Base-by-base conservation (phyloP, 345 rosid genomes). In the Eucalyptus dawsonii region DNA sequence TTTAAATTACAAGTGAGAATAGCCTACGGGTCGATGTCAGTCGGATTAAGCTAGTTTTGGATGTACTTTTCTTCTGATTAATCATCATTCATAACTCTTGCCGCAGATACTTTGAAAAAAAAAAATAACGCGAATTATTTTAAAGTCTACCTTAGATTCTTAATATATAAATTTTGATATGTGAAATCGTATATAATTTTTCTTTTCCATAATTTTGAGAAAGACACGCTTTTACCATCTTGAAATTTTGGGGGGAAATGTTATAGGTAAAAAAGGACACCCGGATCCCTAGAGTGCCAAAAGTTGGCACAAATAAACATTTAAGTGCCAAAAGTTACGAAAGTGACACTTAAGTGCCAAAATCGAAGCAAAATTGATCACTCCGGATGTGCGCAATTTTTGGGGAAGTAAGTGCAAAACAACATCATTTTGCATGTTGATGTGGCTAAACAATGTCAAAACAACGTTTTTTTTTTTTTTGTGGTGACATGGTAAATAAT, bases 91-190 rank as follows among this genome's bases (percentile, higher is more conserved):
- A 1, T 22, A 72, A 9, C 14, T 72, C 44, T 72, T 34, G 13
- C 14, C 0, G 0, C 3, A 1, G 4, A 34, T 6, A 9, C 81
- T 19, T 34, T 34, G 44, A 72, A 40, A 56, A 56, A 9, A 9
- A 24, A 5, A 24, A 1, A 9, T 17, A 17, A 5, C 2, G 1
- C 12, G 0, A 34, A 72, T 9, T 10, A 17, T 34, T 34, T 34
- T 3, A 34, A 62, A 62, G 69, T 12, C 31, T 62, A 27, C 25
- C 25, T 53, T 53, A 53, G 58, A 53, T 53, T 56, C 62, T 24
- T 24, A 24, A 56, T 56, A 56, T 19, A 34, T 19, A 34, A 34
- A 34, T 17, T 72, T 72, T 17, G 81, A 34, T 72, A 34, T 12
- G 4, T 69, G 7, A 21, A 69, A 69, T 69, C 13, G 1, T 34